Percentiles rank a stretch among this genome's conserved stretches.
These are phyloP conservation scores for Sanghuangporus baumii DNA, from an alignment of 1,284 basidiomycete species.

Conservation along the genomic window DNA sequence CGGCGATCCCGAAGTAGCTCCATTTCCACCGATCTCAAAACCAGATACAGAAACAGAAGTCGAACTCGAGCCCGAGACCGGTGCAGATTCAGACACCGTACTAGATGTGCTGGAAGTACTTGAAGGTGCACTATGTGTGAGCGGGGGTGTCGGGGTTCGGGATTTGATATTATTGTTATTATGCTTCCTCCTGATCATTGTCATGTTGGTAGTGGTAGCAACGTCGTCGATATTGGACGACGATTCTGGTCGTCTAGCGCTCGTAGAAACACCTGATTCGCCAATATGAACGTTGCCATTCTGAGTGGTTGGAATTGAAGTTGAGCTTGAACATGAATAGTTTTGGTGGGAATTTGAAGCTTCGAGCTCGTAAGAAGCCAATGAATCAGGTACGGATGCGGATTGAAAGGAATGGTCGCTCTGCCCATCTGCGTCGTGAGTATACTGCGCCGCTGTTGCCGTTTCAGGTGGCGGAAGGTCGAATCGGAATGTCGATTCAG, in stretches of 20 bases:
- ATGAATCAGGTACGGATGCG: background rate
- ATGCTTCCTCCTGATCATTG: background rate
- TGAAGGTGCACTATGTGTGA: slow-evolving; percentile 5
- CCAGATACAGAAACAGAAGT: background rate
- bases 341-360: background rate
- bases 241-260: background rate
- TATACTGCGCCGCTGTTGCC: background rate
- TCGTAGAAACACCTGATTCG: background rate
- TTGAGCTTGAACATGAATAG: background rate
- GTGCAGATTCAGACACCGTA: background rate
- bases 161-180: background rate
- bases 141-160: slow-evolving; percentile 3
- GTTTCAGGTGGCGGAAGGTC: background rate
- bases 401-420: background rate
- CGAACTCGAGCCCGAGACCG: background rate
- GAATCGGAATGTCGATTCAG: background rate
- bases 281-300: background rate
- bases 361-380: no score
- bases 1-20: background rate
- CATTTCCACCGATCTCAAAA: background rate
- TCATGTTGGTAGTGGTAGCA: background rate
- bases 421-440: background rate
- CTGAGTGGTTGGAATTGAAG: background rate
- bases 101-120: background rate
- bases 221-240: background rate